phyloP scores from a whole-genome alignment of 192 early-diverging fungal genomes.

The Ambispora gerdemannii region DNA sequence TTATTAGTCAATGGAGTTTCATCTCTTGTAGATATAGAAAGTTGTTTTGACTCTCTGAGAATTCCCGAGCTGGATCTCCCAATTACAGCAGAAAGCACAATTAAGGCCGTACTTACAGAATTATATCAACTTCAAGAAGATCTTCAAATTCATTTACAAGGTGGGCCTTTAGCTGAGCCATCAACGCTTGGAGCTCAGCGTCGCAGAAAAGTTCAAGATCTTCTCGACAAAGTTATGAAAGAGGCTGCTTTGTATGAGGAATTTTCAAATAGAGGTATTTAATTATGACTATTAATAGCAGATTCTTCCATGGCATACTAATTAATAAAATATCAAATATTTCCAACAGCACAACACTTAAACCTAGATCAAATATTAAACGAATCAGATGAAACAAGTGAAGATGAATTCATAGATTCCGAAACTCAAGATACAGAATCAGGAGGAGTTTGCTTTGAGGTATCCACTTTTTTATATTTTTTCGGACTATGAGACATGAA shows the following conservation, averaged over 20 bases:
- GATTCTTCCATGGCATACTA: background rate
- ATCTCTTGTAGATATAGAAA: slow-evolving; percentile 52
- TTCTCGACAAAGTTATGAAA: slow-evolving; percentile 50
- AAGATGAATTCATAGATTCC: slow-evolving; percentile 45
- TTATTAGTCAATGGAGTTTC: slow-evolving; percentile 53
- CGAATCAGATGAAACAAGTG: slow-evolving; percentile 47
- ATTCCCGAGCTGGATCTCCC: slow-evolving; percentile 59
- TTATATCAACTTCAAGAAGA: slow-evolving; percentile 58
- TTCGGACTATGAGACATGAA: background rate
- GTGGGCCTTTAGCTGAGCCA: slow-evolving; percentile 48
- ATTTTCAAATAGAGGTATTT: slow-evolving; percentile 56
- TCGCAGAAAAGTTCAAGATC: slow-evolving; percentile 44
- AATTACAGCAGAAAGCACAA: slow-evolving; percentile 50
- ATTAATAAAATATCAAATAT: background rate
- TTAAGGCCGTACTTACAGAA: slow-evolving; percentile 46
- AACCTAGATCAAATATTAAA: slow-evolving; percentile 59
- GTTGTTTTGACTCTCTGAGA: slow-evolving; percentile 48
- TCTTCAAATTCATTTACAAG: slow-evolving; percentile 59
- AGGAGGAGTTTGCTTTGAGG: slow-evolving; percentile 42
- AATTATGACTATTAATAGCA: background rate
- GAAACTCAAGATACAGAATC: slow-evolving; percentile 49
- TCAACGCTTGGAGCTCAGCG: slow-evolving; percentile 41
- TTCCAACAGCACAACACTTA: slow-evolving; percentile 46
- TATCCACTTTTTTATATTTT: slow-evolving; percentile 34
- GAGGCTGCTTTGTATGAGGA: slow-evolving; percentile 61